phyloP scores from a whole-genome alignment of 2,329 filamentous ascomycete species.

The Xylariaceae sp. region DNA sequence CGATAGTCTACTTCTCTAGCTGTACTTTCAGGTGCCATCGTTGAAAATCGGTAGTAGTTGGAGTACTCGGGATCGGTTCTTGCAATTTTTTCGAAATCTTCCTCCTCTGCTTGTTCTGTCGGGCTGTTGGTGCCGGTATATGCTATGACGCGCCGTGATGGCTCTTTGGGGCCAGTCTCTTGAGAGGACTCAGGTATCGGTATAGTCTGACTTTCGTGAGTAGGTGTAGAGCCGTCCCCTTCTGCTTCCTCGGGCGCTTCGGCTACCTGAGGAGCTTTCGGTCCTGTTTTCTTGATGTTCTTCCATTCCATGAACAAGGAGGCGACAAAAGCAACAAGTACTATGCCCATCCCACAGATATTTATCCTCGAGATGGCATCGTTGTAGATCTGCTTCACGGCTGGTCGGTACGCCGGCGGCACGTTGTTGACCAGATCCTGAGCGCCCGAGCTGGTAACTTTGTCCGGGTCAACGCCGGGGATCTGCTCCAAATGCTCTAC shows the following conservation, averaged over 20 bases:
- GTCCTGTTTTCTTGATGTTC: conserved; percentile 53
- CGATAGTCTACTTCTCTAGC: too few relatives aligned
- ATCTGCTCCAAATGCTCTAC: conserved; percentile 34
- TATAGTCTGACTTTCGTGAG: conserved; percentile 3
- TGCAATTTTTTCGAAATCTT: too few relatives aligned
- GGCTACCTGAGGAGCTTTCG: conserved; percentile 3
- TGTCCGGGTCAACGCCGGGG: conserved; percentile 38
- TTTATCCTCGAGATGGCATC: conserved; percentile 55
- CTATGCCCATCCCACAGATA: conserved; percentile 57
- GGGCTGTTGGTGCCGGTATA: too few relatives aligned
- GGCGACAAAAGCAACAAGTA: conserved; percentile 52
- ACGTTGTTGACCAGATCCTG: conserved; percentile 57
- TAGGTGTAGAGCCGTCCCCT: not conserved
- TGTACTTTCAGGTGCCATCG: too few relatives aligned
- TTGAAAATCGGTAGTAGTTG: too few relatives aligned
- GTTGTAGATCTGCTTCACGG: conserved; percentile 61
- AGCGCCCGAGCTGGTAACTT: conserved; percentile 43
- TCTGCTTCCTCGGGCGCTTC: conserved; percentile 2
- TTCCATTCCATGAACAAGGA: conserved; percentile 61
- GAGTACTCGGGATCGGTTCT: too few relatives aligned
- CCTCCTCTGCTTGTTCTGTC: too few relatives aligned
- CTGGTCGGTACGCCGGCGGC: conserved; percentile 44
- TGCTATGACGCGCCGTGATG: too few relatives aligned
- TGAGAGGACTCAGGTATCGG: not conserved
- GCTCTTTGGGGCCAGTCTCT: not conserved